Percentiles rank a stretch among this genome's conserved stretches.
Conservation (phyloP, 208 protist species). For the Trypanosoma cruzi region DNA sequence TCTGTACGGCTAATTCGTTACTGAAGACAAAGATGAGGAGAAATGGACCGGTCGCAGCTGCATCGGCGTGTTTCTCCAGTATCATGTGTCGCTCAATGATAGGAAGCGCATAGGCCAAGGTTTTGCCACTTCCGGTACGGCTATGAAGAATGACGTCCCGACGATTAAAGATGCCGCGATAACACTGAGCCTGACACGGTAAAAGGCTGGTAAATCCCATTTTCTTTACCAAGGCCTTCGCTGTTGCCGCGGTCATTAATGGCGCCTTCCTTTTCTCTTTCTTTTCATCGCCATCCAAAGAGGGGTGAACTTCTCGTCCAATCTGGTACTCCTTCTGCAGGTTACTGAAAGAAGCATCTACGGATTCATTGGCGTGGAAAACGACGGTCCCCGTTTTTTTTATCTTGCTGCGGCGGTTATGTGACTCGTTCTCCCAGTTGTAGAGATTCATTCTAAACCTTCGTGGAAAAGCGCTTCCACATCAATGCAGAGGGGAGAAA, state of each 20-base stretch:
- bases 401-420: slow-evolving; percentile 57
- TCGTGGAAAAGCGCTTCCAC: background rate
- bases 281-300: slow-evolving; percentile 16
- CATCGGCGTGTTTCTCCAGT: slow-evolving; percentile 33
- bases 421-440: slow-evolving; percentile 74
- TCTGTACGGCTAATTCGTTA: slow-evolving; percentile 88
- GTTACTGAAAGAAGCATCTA: slow-evolving; percentile 72
- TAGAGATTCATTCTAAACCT: slow-evolving; percentile 50
- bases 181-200: slow-evolving; percentile 88
- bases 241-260: slow-evolving; percentile 73
- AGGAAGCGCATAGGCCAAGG: slow-evolving; percentile 98
- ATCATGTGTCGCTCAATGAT: slow-evolving; percentile 86
- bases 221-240: slow-evolving; percentile 42
- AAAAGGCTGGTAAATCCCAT: slow-evolving; percentile 70
- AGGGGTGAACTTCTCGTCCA: slow-evolving; percentile 24
- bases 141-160: slow-evolving; percentile 93
- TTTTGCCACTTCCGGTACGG: slow-evolving; percentile 97
- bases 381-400: slow-evolving; percentile 90
- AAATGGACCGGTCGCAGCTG: slow-evolving; percentile 50
- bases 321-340: slow-evolving; percentile 62
- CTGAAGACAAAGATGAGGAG: slow-evolving; percentile 90
- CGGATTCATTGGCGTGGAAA: slow-evolving; percentile 63
- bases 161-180: slow-evolving; percentile 82
- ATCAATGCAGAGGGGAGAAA: background rate
- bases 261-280: slow-evolving; percentile 37